Evolutionary conservation across 352 stramenopile species (phyloP).

Genomic region (Thalassiosira livingstoniorum): DNA sequence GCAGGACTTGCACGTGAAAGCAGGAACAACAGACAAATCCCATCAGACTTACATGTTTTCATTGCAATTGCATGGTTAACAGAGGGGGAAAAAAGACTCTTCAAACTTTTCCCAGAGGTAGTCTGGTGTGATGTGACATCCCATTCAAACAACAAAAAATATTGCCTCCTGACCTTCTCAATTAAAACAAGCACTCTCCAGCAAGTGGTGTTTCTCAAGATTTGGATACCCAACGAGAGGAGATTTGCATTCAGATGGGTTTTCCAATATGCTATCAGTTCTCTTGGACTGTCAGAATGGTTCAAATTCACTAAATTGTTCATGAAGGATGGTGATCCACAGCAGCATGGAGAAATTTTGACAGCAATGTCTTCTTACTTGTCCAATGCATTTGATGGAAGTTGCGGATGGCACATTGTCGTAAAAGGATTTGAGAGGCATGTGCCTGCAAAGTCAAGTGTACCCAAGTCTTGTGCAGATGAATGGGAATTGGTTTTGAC

Average conservation of each 20-base stretch:
- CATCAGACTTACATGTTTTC: neutral
- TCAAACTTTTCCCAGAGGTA: conserved; percentile 34
- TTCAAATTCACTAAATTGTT: conserved; percentile 29
- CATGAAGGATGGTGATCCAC: conserved; percentile 56
- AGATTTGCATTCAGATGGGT: conserved; percentile 41
- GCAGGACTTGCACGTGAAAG: neutral
- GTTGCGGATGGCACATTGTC: conserved; percentile 46
- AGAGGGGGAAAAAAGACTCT: neutral
- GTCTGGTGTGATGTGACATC: conserved; percentile 41
- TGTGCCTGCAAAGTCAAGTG: neutral
- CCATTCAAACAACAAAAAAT: conserved; percentile 57
- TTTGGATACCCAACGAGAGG: conserved; percentile 41
- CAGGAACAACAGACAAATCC: neutral
- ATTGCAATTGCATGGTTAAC: conserved; percentile 20
- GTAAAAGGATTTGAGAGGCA: conserved; percentile 33
- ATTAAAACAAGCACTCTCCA: conserved; percentile 28
- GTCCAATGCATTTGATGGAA: conserved; percentile 30
- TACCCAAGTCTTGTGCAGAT: neutral
- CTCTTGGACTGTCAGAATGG: conserved; percentile 21
- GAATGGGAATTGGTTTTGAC: conserved; percentile 20
- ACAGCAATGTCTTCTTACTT: conserved; percentile 24
- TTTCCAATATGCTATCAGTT: conserved; percentile 36
- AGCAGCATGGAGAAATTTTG: conserved; percentile 53
- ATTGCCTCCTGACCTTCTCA: conserved; percentile 42
- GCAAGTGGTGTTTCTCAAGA: conserved; percentile 45